A percentile compares a stretch with the other conserved stretches of the same genome.
phyloP scores from a whole-genome alignment of 2,329 filamentous ascomycete genomes.

The Botrytis galanthina region DNA sequence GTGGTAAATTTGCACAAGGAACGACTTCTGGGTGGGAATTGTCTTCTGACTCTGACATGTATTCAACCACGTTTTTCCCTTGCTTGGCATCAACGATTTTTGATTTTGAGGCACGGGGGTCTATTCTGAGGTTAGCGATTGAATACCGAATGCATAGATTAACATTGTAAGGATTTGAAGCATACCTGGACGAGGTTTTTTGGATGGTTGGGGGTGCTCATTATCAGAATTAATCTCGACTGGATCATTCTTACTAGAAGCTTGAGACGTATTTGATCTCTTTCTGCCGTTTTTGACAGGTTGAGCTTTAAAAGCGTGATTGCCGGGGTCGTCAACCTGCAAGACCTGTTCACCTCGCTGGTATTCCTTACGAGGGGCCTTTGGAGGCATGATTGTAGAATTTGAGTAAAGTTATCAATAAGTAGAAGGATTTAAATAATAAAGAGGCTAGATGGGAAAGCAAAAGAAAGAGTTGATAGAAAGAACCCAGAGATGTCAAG shows the following conservation, averaged over 20 bases:
- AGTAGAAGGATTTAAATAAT: neutral
- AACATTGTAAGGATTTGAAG: too few relatives aligned
- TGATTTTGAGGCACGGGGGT: too few relatives aligned
- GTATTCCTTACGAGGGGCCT: neutral
- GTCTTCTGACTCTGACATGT: too few relatives aligned
- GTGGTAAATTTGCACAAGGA: neutral
- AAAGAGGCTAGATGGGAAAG: neutral
- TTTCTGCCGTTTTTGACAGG: neutral
- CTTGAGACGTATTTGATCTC: neutral
- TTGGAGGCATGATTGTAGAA: neutral
- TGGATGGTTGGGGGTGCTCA: neutral
- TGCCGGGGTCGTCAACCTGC: neutral
- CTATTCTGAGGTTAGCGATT: too few relatives aligned
- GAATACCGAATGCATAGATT: too few relatives aligned
- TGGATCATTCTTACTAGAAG: neutral
- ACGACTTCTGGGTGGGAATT: neutral
- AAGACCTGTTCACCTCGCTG: neutral
- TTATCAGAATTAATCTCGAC: neutral
- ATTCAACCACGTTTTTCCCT: too few relatives aligned
- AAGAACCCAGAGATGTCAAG: neutral
- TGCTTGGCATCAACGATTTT: too few relatives aligned
- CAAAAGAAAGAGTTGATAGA: neutral
- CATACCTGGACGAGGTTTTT: slow-evolving; percentile 4
- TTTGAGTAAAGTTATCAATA: neutral
- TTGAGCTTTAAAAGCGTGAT: slow-evolving; percentile 5